Conservation (phyloP, 768 basidiomycete genomes). For the Calvatia gigantea region DNA sequence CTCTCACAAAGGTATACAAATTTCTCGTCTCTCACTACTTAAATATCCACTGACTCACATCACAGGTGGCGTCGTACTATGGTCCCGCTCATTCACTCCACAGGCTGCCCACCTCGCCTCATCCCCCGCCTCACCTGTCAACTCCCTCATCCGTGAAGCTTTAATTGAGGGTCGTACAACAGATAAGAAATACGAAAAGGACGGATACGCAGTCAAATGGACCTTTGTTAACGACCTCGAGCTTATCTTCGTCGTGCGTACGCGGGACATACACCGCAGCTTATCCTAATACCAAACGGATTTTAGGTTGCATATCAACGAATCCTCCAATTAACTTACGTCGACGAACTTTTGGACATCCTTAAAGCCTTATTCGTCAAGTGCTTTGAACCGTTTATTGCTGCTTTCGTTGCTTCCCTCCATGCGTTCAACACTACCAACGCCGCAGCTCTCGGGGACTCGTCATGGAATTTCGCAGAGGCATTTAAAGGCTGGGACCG, state of each 20-base stretch:
- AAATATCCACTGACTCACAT: constrained; percentile 5
- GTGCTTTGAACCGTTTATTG: constrained; percentile 80
- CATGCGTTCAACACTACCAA: constrained; percentile 56
- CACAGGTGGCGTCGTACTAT: constrained; percentile 89
- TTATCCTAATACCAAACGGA: too few species aligned
- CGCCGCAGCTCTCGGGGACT: constrained; percentile 32
- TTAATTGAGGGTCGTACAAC: constrained; percentile 86
- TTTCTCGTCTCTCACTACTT: neutral
- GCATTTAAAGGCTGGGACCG: constrained; percentile 80
- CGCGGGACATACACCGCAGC: too few species aligned
- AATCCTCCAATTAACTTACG: constrained; percentile 90
- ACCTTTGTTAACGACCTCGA: constrained; percentile 93
- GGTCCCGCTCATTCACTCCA: constrained; percentile 94
- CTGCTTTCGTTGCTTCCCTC: constrained; percentile 80
- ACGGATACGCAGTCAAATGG: constrained; percentile 94
- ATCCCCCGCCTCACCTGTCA: constrained; percentile 78
- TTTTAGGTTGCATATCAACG: constrained; percentile 94
- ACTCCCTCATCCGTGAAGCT: constrained; percentile 84
- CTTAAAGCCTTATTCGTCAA: constrained; percentile 85
- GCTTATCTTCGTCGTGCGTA: constrained; percentile 90
- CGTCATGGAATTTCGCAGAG: constrained; percentile 65
- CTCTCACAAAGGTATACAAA: constrained; percentile 74
- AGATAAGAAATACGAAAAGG: constrained; percentile 86
- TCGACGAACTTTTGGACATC: constrained; percentile 80
- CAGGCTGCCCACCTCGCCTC: constrained; percentile 66